Conservation (phyloP, 164 flowering plant genomes). For the Chimonanthus praecox region DNA sequence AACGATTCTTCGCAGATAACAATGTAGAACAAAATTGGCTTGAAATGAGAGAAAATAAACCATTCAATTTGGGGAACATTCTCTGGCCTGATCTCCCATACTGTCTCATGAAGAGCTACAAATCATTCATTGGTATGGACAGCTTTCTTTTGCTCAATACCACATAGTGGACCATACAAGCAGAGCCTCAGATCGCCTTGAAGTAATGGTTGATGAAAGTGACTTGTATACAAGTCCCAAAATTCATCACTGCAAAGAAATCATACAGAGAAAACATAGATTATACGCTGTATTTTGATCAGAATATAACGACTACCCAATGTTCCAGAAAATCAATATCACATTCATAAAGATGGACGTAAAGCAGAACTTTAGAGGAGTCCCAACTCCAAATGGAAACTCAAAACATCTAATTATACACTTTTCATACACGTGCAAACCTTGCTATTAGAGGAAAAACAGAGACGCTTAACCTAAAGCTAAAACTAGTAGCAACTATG, state of each 20-base stretch:
- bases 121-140: constrained; percentile 14
- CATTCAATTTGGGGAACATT: too few species aligned
- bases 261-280: background rate
- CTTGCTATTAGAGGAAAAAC: too few species aligned
- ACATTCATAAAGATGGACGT: too few species aligned
- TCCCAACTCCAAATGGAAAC: too few species aligned
- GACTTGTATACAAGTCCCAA: constrained; percentile 80
- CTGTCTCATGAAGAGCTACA: too few species aligned
- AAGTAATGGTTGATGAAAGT: constrained; percentile 56
- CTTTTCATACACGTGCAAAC: too few species aligned
- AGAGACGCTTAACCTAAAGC: too few species aligned
- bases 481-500: too few species aligned
- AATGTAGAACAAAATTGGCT: background rate
- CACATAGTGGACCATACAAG: constrained; percentile 51
- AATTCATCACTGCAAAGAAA: constrained; percentile 66
- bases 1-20: background rate
- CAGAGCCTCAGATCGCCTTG: constrained; percentile 63
- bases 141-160: constrained; percentile 7
- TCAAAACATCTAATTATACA: too few species aligned
- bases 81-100: too few species aligned
- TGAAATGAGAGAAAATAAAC: background rate
- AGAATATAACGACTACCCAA: background rate
- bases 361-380: too few species aligned
- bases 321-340: too few species aligned
- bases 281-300: background rate